Percentiles rank a stretch among this genome's conserved stretches.
Evolutionary conservation across 2,329 filamentous ascomycete genomes (phyloP).

Genomic region (Ophiosphaerella korrae): DNA sequence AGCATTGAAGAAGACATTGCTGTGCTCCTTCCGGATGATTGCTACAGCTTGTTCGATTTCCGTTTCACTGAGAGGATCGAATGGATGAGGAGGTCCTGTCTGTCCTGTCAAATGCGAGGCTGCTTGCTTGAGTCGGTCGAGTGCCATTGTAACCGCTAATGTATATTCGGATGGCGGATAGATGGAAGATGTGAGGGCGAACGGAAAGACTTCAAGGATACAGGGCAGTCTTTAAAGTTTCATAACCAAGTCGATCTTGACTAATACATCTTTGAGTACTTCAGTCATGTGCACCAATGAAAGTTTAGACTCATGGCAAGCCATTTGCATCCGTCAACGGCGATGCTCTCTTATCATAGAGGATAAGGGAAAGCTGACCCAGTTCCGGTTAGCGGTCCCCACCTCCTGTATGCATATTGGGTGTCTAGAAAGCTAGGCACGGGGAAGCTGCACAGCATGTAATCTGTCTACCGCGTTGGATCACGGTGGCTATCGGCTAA

Average conservation of each 20-base stretch:
- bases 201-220: slow-evolving; percentile 8
- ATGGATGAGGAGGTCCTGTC: slow-evolving; percentile 66
- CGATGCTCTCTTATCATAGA: slow-evolving; percentile 2
- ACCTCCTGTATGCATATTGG: not conserved
- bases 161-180: not conserved
- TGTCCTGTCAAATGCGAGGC: slow-evolving; percentile 65
- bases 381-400: slow-evolving; percentile 5
- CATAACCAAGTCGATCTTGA: not conserved
- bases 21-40: slow-evolving; percentile 71
- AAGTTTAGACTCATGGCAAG: not conserved
- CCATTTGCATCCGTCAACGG: slow-evolving; percentile 1
- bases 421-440: slow-evolving; percentile 1
- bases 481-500: not conserved
- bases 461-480: not conserved
- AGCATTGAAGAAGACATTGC: slow-evolving; percentile 81
- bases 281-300: not conserved
- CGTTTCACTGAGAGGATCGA: slow-evolving; percentile 73
- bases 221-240: slow-evolving; percentile 28
- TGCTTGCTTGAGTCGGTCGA: slow-evolving; percentile 68
- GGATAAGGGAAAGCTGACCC: slow-evolving; percentile 5
- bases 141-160: slow-evolving; percentile 55
- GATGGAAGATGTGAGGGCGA: slow-evolving; percentile 3
- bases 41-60: slow-evolving; percentile 77
- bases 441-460: slow-evolving; percentile 1
- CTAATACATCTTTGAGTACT: too few species aligned